Percentiles rank a stretch among this genome's conserved stretches.
Evolutionary conservation across 1,284 basidiomycete species (phyloP).

Genomic region (Cutaneotrichosporon mucoides): DNA sequence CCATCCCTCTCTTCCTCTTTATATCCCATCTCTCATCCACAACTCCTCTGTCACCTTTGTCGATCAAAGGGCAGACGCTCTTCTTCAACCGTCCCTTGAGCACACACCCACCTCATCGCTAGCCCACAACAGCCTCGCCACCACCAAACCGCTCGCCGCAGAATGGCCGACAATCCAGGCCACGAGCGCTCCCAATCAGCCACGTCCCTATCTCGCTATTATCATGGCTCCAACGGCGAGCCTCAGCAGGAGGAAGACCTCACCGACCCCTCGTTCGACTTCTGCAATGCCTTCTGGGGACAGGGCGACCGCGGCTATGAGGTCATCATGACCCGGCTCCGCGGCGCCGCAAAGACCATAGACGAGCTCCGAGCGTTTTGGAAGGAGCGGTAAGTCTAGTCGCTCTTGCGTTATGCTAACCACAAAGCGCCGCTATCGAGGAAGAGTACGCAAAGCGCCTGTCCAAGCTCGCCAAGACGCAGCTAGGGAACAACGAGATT

Average conservation of each 20-base stretch:
- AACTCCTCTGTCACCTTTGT: too few relatives aligned
- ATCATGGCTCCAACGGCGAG: slow-evolving; percentile 30
- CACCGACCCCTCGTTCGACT: slow-evolving; percentile 58
- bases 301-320: slow-evolving; percentile 80
- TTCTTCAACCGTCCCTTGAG: too few relatives aligned
- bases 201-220: slow-evolving; percentile 43
- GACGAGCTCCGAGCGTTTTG: slow-evolving; percentile 82
- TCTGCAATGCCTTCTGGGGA: slow-evolving; percentile 98
- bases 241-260: slow-evolving; percentile 26
- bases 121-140: too few relatives aligned
- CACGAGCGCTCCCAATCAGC: slow-evolving; percentile 44
- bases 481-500: slow-evolving; percentile 83
- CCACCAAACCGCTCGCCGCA: too few relatives aligned
- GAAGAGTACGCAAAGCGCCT: slow-evolving; percentile 92
- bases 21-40: too few relatives aligned
- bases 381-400: slow-evolving; percentile 70
- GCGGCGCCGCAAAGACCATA: slow-evolving; percentile 75
- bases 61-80: too few relatives aligned
- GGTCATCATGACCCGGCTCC: slow-evolving; percentile 80
- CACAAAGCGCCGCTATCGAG: slow-evolving; percentile 58
- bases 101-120: background rate
- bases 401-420: background rate
- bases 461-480: slow-evolving; percentile 70
- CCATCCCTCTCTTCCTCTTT: too few relatives aligned
- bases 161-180: slow-evolving; percentile 24